Evolutionary conservation across 2,329 filamentous ascomycete genomes (phyloP).

Genomic region (Pseudocercospora crystallina): DNA sequence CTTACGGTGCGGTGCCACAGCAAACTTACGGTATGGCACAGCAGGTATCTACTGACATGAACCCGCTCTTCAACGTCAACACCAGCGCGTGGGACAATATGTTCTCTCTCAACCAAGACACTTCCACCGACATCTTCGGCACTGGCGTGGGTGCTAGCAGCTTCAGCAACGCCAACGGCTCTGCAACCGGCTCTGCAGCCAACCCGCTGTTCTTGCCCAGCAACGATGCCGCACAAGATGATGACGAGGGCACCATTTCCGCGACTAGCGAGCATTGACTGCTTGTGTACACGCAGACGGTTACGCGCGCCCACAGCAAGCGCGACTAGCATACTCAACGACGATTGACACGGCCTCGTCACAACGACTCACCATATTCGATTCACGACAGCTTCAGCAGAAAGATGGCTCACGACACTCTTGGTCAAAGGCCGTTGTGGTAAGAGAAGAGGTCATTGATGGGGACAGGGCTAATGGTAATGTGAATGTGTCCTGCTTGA

Average conservation of each 20-base stretch:
- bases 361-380: no score
- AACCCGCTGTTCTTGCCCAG: slow-evolving; percentile 31
- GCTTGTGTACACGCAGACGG: no score
- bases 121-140: slow-evolving; percentile 7
- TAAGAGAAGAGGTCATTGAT: no score
- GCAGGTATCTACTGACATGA: background rate
- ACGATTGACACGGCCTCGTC: no score
- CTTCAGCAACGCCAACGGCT: slow-evolving; percentile 11
- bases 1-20: slow-evolving; percentile 4
- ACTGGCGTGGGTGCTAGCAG: slow-evolving; percentile 11
- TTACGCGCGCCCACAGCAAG: no score
- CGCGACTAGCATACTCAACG: no score
- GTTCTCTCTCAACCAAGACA: slow-evolving; percentile 2
- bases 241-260: slow-evolving; percentile 36
- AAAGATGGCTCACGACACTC: no score
- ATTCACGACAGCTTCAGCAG: no score
- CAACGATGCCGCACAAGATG: slow-evolving; percentile 22
- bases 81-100: slow-evolving; percentile 14
- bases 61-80: slow-evolving; percentile 12
- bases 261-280: slow-evolving; percentile 26
- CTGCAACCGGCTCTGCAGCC: slow-evolving; percentile 12
- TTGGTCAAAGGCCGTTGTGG: no score
- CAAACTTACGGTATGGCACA: slow-evolving; percentile 1
- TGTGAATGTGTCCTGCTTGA: no score
- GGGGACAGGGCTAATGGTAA: no score